Conservation (phyloP, 192 early-diverging fungal genomes). For the Glomus cerebriforme region DNA sequence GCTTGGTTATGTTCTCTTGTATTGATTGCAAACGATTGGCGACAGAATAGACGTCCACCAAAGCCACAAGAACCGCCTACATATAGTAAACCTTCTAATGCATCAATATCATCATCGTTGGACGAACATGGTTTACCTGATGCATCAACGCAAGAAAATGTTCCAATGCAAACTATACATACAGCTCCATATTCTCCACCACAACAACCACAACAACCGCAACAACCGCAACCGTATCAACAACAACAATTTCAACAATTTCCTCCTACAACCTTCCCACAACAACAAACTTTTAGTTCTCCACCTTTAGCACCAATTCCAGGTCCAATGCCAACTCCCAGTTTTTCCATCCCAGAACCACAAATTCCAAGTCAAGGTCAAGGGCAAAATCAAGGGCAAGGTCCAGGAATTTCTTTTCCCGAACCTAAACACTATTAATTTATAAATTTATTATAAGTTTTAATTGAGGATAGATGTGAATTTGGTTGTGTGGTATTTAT, state of each 20-base stretch:
- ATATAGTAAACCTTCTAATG: slow-evolving; percentile 27
- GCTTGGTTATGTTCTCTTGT: slow-evolving; percentile 23
- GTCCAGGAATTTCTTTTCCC: not conserved
- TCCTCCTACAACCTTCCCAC: not conserved
- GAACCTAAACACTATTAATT: not conserved
- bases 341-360: not conserved
- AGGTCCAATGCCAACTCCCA: not conserved
- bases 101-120: slow-evolving; percentile 14
- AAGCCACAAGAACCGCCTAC: not conserved
- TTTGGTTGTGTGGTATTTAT: no score
- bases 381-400: no score
- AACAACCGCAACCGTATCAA: not conserved
- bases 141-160: not conserved
- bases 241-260: not conserved
- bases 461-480: no score
- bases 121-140: not conserved
- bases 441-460: no score
- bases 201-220: not conserved
- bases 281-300: not conserved
- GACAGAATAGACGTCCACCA: slow-evolving; percentile 17
- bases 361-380: no score
- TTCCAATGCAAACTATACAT: not conserved
- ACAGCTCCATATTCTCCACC: not conserved
- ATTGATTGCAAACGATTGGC: slow-evolving; percentile 14
- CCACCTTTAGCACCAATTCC: not conserved